Conservation (phyloP, 1,284 basidiomycete species). For the Thecaphora thlaspeos region DNA sequence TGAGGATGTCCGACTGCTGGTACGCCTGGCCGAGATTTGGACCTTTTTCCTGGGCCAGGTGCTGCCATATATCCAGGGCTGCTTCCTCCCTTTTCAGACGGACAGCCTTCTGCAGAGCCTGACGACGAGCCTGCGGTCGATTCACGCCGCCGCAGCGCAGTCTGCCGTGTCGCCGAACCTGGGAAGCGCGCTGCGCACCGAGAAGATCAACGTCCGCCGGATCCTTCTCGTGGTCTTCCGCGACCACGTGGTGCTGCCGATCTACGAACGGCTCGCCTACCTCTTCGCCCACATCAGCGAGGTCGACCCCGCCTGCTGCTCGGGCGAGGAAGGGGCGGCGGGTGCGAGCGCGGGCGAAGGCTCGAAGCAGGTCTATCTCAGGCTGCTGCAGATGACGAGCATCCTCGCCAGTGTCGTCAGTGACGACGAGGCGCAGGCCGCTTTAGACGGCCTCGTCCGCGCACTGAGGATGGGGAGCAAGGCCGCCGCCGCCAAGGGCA, state of each 20-base stretch:
- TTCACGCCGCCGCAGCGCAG: background rate
- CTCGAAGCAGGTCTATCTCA: constrained; percentile 29
- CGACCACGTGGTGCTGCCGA: constrained; percentile 62
- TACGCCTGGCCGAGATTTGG: constrained; percentile 82
- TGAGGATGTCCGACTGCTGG: constrained; percentile 67
- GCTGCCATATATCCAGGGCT: constrained; percentile 77
- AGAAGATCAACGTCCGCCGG: constrained; percentile 72
- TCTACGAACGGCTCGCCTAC: constrained; percentile 41
- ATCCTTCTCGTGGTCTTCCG: constrained; percentile 77
- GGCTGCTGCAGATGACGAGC: constrained; percentile 52
- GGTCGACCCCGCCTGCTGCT: constrained; percentile 24
- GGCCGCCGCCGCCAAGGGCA: constrained; percentile 23
- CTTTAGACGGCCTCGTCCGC: constrained; percentile 51
- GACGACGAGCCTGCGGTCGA: constrained; percentile 9
- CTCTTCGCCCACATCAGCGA: constrained; percentile 34
- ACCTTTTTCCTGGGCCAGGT: constrained; percentile 91
- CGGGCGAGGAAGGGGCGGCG: constrained; percentile 12
- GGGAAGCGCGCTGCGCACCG: background rate
- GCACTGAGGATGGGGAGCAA: constrained; percentile 38
- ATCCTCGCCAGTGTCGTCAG: constrained; percentile 52
- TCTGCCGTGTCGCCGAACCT: background rate
- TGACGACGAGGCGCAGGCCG: constrained; percentile 55
- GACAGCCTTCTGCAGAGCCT: constrained; percentile 47
- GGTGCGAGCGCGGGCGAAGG: constrained; percentile 20
- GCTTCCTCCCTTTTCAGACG: constrained; percentile 60